These are phyloP conservation scores for Fomitopsis betulina DNA, from an alignment of 1,284 basidiomycete genomes.

Conservation along the genomic window DNA sequence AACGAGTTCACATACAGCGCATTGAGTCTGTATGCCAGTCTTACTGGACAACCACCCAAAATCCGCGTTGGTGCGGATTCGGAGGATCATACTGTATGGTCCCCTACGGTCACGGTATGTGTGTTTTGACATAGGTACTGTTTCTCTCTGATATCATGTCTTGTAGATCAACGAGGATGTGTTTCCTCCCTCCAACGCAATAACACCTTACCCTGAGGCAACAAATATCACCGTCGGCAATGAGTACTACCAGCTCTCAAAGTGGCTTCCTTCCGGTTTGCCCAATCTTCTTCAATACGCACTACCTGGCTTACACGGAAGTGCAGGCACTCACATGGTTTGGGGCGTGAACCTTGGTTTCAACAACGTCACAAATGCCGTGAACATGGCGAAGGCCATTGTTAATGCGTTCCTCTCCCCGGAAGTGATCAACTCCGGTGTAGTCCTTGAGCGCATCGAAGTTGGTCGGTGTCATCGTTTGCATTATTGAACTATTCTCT, in stretches of 20 bases:
- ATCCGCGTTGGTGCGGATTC: slow-evolving; percentile 62
- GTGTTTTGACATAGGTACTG: slow-evolving; percentile 1
- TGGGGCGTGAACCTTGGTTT: slow-evolving; percentile 65
- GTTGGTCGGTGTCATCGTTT: slow-evolving; percentile 7
- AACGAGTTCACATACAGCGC: slow-evolving; percentile 57
- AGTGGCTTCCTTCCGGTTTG: slow-evolving; percentile 41
- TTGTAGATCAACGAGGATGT: slow-evolving; percentile 14
- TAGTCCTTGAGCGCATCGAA: slow-evolving; percentile 26
- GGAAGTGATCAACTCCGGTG: slow-evolving; percentile 36
- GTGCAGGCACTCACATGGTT: slow-evolving; percentile 46
- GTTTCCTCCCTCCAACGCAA: slow-evolving; percentile 42
- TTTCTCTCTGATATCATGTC: not conserved
- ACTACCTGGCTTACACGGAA: not conserved
- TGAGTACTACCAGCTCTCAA: slow-evolving; percentile 49
- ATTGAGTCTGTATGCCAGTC: slow-evolving; percentile 46
- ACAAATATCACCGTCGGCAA: slow-evolving; percentile 49
- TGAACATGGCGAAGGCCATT: slow-evolving; percentile 52
- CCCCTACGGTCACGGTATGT: slow-evolving; percentile 38
- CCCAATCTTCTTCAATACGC: not conserved
- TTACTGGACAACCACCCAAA: slow-evolving; percentile 52
- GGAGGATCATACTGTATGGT: slow-evolving; percentile 58
- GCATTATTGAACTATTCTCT: not conserved
- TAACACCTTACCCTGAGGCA: slow-evolving; percentile 61
- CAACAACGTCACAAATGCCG: slow-evolving; percentile 51
- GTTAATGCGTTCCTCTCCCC: slow-evolving; percentile 43